A percentile compares a stretch with the other conserved stretches of the same genome.
Evolutionary conservation across 495 filamentous ascomycete genomes (phyloP).

Genomic region (Usnea hakonensis): DNA sequence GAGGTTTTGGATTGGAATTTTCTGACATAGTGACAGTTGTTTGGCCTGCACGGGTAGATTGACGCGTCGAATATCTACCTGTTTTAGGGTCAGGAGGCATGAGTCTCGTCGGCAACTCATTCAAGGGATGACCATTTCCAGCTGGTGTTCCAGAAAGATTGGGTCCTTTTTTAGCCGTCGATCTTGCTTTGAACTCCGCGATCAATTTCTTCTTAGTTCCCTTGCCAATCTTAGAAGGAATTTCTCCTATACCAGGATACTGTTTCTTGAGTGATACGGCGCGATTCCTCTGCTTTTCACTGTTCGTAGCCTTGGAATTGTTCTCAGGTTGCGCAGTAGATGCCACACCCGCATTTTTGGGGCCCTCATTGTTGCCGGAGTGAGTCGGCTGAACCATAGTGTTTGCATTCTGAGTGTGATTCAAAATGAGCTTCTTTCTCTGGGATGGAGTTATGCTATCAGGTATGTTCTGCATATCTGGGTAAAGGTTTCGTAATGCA

Average conservation of each 20-base stretch:
- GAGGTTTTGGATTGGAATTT: not conserved
- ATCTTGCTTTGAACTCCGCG: not conserved
- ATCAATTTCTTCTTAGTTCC: not conserved
- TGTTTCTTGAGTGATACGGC: not conserved
- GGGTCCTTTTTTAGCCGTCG: not conserved
- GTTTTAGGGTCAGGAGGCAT: not conserved
- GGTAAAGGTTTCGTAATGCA: not conserved
- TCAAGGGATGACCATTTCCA: not conserved
- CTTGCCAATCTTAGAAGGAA: not conserved
- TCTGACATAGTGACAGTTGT: not conserved
- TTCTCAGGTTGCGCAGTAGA: not conserved
- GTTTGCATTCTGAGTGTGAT: not conserved
- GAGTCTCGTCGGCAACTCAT: not conserved
- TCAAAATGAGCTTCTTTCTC: not conserved
- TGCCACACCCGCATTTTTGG: too few species aligned
- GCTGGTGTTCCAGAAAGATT: not conserved
- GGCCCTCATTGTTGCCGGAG: not conserved
- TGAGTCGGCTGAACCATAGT: not conserved
- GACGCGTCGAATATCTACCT: not conserved
- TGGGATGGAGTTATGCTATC: not conserved
- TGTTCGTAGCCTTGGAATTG: not conserved
- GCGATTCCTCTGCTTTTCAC: not conserved
- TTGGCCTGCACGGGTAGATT: not conserved
- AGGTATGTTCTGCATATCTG: slow-evolving; percentile 11
- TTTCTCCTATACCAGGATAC: not conserved